phyloP scores from a whole-genome alignment of 441 rosid genomes.

The Gossypium schwendimanii region DNA sequence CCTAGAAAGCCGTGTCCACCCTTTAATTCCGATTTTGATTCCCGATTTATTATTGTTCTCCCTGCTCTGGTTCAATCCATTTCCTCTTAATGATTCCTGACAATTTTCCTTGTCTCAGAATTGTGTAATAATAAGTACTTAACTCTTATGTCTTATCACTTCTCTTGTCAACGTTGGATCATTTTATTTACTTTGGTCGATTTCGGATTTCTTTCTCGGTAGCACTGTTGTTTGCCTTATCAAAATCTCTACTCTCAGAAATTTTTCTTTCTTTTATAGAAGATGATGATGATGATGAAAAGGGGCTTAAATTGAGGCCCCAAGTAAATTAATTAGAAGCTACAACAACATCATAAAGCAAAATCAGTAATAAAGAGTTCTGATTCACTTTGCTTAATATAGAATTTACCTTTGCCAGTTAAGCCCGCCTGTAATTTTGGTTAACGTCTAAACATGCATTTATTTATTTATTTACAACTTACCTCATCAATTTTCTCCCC shows the following conservation, averaged over 20 bases:
- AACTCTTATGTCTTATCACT: neutral
- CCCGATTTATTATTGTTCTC: slow-evolving; percentile 53
- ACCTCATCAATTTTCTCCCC: neutral
- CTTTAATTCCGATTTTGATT: slow-evolving; percentile 46
- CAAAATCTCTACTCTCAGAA: neutral
- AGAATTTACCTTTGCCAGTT: neutral
- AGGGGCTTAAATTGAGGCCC: neutral
- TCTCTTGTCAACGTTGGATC: neutral
- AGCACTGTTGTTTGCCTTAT: neutral
- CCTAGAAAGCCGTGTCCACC: slow-evolving; percentile 18
- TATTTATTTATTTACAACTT: neutral
- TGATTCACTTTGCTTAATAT: neutral
- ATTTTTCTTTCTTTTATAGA: too few relatives aligned
- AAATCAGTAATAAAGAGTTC: neutral
- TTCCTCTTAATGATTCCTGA: slow-evolving; percentile 29
- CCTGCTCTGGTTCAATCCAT: slow-evolving; percentile 59
- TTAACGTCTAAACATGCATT: neutral
- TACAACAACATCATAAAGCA: neutral
- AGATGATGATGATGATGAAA: neutral
- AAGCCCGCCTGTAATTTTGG: neutral
- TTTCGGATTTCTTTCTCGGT: neutral
- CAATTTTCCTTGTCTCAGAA: neutral
- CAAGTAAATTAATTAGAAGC: neutral
- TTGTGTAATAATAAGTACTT: neutral
- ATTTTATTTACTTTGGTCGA: neutral